These are phyloP conservation scores for Pseudoneurospora amorphoporcata DNA, from an alignment of 495 filamentous ascomycete species.

Conservation along the genomic window DNA sequence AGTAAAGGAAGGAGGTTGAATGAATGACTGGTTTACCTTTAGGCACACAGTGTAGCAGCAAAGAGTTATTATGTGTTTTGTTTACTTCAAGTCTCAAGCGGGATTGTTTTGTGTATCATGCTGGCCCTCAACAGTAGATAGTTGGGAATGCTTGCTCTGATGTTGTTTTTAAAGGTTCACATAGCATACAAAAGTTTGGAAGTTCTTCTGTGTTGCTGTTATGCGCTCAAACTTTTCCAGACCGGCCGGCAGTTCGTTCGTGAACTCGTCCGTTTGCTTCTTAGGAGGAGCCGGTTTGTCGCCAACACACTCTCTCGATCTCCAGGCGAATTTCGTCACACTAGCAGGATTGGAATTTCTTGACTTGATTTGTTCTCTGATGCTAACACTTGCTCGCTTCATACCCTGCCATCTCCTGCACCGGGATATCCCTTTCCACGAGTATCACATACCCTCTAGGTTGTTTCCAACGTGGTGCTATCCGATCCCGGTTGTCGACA, in stretches of 20 bases:
- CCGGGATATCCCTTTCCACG: too few species aligned
- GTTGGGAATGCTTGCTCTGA: neutral
- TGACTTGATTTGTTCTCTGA: too few species aligned
- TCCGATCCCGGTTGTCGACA: too few species aligned
- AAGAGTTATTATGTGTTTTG: neutral
- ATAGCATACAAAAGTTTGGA: neutral
- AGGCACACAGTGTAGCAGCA: neutral
- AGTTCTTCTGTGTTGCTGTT: neutral
- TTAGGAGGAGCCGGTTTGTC: neutral
- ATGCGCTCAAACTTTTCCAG: neutral
- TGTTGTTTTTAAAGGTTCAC: neutral
- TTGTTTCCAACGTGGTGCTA: too few species aligned
- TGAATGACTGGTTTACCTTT: neutral
- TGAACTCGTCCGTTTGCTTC: neutral
- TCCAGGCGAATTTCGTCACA: too few species aligned
- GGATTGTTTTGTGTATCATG: neutral
- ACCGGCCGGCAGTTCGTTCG: neutral
- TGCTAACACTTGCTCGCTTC: too few species aligned
- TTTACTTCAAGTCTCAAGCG: neutral
- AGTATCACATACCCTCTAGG: too few species aligned
- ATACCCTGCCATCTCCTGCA: too few species aligned
- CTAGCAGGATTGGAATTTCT: too few species aligned
- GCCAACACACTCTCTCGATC: too few species aligned
- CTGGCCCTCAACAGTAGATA: neutral
- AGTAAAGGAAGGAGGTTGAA: neutral